Base-by-base conservation (phyloP, 73 alveolate genomes). In the Loxodes magnus region DNA sequence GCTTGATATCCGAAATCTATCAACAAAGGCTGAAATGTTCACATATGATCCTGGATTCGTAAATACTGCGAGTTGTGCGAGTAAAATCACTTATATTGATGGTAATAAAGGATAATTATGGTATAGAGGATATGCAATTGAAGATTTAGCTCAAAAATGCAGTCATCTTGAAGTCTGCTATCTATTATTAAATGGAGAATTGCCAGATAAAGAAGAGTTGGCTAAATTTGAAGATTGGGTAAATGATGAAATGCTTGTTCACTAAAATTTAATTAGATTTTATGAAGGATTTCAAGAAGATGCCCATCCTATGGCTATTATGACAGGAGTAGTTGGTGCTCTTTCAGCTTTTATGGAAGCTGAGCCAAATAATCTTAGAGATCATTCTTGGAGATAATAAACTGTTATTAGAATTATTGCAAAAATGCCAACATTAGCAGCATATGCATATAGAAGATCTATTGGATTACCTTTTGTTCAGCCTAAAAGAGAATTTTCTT, bases 1-100 rank as follows among this genome's bases (percentile, higher is more conserved):
- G 72, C 58, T 87, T 6, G 97, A 87, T 49, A 74, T 87, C 12
- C 60, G 87, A 28, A 54, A 57, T 24, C 37, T 87, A 26, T 65
- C 63, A 52, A 43, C 74, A 27, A 37, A 75, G 51, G 46, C 94
- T 20, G 94, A 92, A 3, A 39, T 63, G 46, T 80, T 79, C 55
- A 81, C 94, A 3, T 71, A 30, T 28, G 94, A 81, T 46, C 94
- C 94, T n/a, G 94, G 94, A 17, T 81, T 77, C 69, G 74, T 88
- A 20, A 63, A 91, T 15, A 86, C 97, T 2, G 1, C 57, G 14
- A 70, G 84, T 33, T 86, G 94, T 50, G 59, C 69, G 25, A 76
- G 92, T 1, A 66, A 78, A 2, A 81, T 86, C 36, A 86, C 97
- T 2, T 86, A 61, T 50, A 81, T 81, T 19, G 97, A 86, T 54